Base-by-base conservation (phyloP, 352 stramenopile genomes). In the Thalassiosira exigua region DNA sequence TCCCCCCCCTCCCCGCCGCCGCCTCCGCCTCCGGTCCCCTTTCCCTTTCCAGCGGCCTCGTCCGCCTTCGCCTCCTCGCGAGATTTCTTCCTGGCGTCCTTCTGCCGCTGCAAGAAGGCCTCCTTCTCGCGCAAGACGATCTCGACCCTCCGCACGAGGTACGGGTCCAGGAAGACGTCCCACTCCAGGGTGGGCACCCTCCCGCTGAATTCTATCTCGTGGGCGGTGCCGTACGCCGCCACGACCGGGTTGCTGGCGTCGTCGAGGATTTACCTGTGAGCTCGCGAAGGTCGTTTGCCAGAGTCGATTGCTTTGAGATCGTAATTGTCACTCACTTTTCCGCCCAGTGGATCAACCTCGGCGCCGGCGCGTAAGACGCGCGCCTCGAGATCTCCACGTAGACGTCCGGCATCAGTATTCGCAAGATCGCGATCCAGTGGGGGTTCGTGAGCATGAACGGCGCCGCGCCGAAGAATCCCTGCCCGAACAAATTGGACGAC, bases 111-210 rank as follows among this genome's bases (percentile, higher is more conserved):
- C 17, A 89, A 19, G 65, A 90, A 92, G 21, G 75, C 64, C 30
- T 88, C 81, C 50, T 77, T 82, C 58, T 90, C 74, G 42, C 87
- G 71, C 75, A 93, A 70, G 17, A 91, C 84, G 29, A 86, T 73
- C 69, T 91, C 67, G 4, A 92, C 76, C 48, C 79, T 64, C 21
- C 57, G 74, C 11, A 93, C 86, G 21, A 91, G 60, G 30, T 80
- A 59, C 50, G 89, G 89, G 64, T 92, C 85, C 26, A 94, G 70
- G 73, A 93, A 94, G 14, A 94, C 87, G 67, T 94, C 89, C 89
- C 89, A 92, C 69, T 92, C 84, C 21, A 93, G 54, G 46, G 71
- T 91, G 17, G 67, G 65, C n/a, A 81, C 66, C 51, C 27, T 81
- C 36, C 69, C 62, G 65, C 79, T 85, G 27, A 87, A 84, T 70